Percentiles rank a stretch among this genome's conserved stretches.
These are phyloP conservation scores for Quercus alba DNA, from an alignment of 306 rosid genomes.

Conservation along the genomic window DNA sequence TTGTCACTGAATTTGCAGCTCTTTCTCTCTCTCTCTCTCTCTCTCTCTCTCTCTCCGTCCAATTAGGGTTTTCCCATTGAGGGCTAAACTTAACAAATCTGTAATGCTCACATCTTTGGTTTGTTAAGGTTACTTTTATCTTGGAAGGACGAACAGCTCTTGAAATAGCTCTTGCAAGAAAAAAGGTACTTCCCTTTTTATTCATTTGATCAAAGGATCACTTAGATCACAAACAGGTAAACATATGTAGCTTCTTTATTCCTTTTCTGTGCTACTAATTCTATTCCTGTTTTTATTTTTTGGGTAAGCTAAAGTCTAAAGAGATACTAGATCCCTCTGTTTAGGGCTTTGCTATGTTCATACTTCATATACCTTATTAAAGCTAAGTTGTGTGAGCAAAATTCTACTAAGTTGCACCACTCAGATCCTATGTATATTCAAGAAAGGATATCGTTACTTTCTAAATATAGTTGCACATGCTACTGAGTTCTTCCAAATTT, in stretches of 20 bases:
- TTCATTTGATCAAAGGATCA: slow-evolving; percentile 50
- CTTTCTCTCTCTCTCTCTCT: slow-evolving; percentile 21
- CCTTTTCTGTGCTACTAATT: slow-evolving; percentile 29
- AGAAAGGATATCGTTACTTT: slow-evolving; percentile 15
- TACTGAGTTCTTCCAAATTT: slow-evolving; percentile 29
- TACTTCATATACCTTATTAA: slow-evolving; percentile 8
- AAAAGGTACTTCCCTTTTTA: slow-evolving; percentile 48
- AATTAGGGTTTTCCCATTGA: slow-evolving; percentile 66
- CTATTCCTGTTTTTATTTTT: slow-evolving; percentile 30
- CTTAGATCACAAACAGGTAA: slow-evolving; percentile 59
- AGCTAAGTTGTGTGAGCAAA: slow-evolving; percentile 14
- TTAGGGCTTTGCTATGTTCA: slow-evolving; percentile 28
- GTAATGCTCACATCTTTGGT: slow-evolving; percentile 35
- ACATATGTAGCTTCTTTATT: slow-evolving; percentile 29
- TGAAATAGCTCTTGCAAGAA: slow-evolving; percentile 39
- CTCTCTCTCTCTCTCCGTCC: slow-evolving; percentile 17
- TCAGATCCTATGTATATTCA: slow-evolving; percentile 36
- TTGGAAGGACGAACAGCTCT: slow-evolving; percentile 32
- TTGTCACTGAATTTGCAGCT: slow-evolving; percentile 47
- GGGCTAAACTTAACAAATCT: slow-evolving; percentile 31
- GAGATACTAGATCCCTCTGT: slow-evolving; percentile 18
- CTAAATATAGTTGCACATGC: slow-evolving; percentile 29
- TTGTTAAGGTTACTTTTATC: slow-evolving; percentile 42
- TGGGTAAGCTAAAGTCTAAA: slow-evolving; percentile 21
- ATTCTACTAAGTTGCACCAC: slow-evolving; percentile 14